phyloP scores from a whole-genome alignment of 148 eudicot species.

The Vaccinium vitisidaea region DNA sequence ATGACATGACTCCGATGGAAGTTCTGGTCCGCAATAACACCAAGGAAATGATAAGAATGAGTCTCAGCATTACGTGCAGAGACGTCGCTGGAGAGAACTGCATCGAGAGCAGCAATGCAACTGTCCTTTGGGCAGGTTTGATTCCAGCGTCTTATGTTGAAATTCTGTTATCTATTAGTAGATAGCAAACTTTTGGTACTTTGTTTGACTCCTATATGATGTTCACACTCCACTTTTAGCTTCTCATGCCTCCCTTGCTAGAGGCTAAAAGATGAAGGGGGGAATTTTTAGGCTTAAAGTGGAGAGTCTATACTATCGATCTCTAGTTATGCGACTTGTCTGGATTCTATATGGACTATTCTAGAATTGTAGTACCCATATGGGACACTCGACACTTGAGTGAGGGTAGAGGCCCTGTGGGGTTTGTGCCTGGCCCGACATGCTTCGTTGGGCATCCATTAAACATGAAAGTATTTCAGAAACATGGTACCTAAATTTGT shows the following conservation, averaged over 20 bases:
- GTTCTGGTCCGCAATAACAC: constrained; percentile 95
- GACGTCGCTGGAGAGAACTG: constrained; percentile 98
- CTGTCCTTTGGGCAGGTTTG: constrained; percentile 91
- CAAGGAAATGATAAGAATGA: constrained; percentile 66
- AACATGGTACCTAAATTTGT: neutral
- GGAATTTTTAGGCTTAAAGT: neutral
- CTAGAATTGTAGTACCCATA: neutral
- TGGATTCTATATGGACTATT: neutral
- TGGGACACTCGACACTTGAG: neutral
- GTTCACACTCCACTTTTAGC: neutral
- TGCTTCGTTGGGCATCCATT: neutral
- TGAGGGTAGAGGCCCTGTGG: neutral
- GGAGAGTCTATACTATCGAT: neutral
- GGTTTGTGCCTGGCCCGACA: neutral
- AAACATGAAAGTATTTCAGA: neutral
- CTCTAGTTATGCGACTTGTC: neutral
- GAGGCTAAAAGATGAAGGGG: neutral
- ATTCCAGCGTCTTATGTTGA: constrained; percentile 1
- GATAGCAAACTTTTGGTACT: neutral
- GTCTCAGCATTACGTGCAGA: constrained; percentile 77
- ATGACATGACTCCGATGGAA: constrained; percentile 85
- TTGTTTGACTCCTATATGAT: neutral
- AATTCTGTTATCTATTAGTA: neutral
- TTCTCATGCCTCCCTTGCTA: neutral
- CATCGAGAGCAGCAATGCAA: constrained; percentile 73